Conservation (phyloP, 495 filamentous ascomycete genomes). For the Trichodelitschia bisporula region DNA sequence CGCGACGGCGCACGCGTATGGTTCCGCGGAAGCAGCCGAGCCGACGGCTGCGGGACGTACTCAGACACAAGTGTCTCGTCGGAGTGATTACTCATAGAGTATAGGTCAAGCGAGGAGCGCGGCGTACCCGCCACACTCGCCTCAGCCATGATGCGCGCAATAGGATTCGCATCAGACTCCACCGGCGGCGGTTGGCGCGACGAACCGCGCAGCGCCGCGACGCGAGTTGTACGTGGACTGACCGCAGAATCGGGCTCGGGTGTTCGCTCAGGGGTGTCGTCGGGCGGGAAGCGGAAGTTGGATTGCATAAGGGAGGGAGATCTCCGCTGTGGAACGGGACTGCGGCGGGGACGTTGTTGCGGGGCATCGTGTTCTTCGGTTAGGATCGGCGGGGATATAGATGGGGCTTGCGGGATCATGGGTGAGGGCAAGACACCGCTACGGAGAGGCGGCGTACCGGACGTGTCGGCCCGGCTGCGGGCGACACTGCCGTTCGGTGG, state of each 20-base stretch:
- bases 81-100: slow-evolving; percentile 80
- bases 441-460: too few relatives aligned
- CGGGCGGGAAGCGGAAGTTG: too few relatives aligned
- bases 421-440: too few relatives aligned
- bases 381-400: too few relatives aligned
- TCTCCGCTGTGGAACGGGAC: too few relatives aligned
- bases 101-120: slow-evolving; percentile 83
- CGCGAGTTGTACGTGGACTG: slow-evolving; percentile 5
- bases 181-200: not conserved
- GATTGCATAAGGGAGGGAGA: too few relatives aligned
- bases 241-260: slow-evolving; percentile 2
- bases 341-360: too few relatives aligned
- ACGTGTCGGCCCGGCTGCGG: too few relatives aligned
- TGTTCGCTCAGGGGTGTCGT: too few relatives aligned
- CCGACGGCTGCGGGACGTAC: slow-evolving; percentile 43
- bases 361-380: too few relatives aligned
- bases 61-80: slow-evolving; percentile 83
- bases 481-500: too few relatives aligned
- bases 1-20: not conserved
- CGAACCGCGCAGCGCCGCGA: not conserved
- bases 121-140: slow-evolving; percentile 43
- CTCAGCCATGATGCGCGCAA: slow-evolving; percentile 50
- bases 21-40: slow-evolving; percentile 16
- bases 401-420: too few relatives aligned
- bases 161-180: slow-evolving; percentile 22